Conservation (phyloP, 495 filamentous ascomycete species). For the Penicillium psychrofluorescens region DNA sequence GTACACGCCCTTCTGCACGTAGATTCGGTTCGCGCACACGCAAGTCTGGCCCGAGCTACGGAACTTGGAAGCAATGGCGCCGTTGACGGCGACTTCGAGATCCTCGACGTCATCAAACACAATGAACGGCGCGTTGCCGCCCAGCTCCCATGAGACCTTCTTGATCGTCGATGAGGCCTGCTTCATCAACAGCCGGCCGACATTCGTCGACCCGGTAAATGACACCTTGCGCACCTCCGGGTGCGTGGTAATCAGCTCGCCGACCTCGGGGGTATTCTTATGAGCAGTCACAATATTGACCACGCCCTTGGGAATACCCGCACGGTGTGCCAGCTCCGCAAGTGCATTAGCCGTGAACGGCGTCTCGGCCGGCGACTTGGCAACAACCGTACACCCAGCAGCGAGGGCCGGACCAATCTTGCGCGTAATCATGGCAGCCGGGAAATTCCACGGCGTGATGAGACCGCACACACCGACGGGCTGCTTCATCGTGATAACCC, state of each 20-base stretch:
- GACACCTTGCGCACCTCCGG: constrained; percentile 74
- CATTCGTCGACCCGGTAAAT: constrained; percentile 80
- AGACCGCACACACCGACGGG: constrained; percentile 90
- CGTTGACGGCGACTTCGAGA: constrained; percentile 66
- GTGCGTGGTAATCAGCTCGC: constrained; percentile 63
- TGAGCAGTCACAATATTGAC: constrained; percentile 73
- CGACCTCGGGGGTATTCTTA: constrained; percentile 65
- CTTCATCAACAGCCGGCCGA: constrained; percentile 85
- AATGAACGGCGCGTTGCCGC: constrained; percentile 89
- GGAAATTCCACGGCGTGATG: constrained; percentile 97
- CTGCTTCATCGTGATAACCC: constrained; percentile 74
- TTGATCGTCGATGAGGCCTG: constrained; percentile 76
- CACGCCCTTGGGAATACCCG: constrained; percentile 78
- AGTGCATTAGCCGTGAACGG: constrained; percentile 78
- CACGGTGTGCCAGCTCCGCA: constrained; percentile 73
- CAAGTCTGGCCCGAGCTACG: constrained; percentile 84
- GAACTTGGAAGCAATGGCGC: constrained; percentile 75
- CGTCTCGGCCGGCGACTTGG: constrained; percentile 80
- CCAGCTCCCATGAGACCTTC: constrained; percentile 80
- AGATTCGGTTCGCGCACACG: constrained; percentile 84
- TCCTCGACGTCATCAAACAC: constrained; percentile 84
- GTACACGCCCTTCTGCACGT: constrained; percentile 72
- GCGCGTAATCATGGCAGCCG: constrained; percentile 84
- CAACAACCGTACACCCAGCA: constrained; percentile 77
- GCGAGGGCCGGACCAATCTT: constrained; percentile 83